Conservation (phyloP, 2,329 filamentous ascomycete species). For the Paecilomyces fulvus region DNA sequence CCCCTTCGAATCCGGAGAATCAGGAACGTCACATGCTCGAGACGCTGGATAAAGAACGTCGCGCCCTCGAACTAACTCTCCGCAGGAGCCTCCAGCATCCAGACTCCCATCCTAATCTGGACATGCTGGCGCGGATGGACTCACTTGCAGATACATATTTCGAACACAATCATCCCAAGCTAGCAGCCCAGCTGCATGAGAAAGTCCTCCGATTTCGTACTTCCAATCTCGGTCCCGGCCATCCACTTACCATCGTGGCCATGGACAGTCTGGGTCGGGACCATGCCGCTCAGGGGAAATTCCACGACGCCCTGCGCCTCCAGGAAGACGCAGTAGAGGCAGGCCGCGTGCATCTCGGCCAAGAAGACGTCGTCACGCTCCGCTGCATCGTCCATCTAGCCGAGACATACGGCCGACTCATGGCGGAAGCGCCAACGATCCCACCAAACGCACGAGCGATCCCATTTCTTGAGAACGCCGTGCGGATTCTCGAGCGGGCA, state of each 20-base stretch:
- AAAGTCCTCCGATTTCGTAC: constrained; percentile 7
- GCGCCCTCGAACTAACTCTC: constrained; percentile 2
- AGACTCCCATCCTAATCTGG: constrained; percentile 1
- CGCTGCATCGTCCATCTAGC: constrained; percentile 9
- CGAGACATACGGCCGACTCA: constrained; percentile 7
- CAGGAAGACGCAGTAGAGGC: constrained; percentile 9
- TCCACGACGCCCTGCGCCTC: constrained; percentile 6
- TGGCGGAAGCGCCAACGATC: constrained; percentile 5
- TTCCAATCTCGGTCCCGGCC: constrained; percentile 5
- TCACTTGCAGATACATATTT: constrained; percentile 7
- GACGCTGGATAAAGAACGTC: constrained; percentile 3
- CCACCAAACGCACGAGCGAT: constrained; percentile 3
- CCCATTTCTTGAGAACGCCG: constrained; percentile 4
- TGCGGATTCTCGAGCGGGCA: constrained; percentile 6
- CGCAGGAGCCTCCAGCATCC: not conserved
- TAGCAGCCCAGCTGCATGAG: constrained; percentile 5
- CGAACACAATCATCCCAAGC: constrained; percentile 2
- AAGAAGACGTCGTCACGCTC: constrained; percentile 5
- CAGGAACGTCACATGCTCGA: constrained; percentile 3
- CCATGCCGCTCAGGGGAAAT: constrained; percentile 7
- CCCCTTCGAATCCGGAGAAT: constrained; percentile 5
- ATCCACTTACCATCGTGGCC: constrained; percentile 8
- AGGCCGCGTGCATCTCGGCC: constrained; percentile 6
- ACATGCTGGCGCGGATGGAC: constrained; percentile 6
- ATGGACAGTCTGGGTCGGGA: constrained; percentile 9